Base-by-base conservation (phyloP, 345 rosid species). In the Heritiera fomes region DNA sequence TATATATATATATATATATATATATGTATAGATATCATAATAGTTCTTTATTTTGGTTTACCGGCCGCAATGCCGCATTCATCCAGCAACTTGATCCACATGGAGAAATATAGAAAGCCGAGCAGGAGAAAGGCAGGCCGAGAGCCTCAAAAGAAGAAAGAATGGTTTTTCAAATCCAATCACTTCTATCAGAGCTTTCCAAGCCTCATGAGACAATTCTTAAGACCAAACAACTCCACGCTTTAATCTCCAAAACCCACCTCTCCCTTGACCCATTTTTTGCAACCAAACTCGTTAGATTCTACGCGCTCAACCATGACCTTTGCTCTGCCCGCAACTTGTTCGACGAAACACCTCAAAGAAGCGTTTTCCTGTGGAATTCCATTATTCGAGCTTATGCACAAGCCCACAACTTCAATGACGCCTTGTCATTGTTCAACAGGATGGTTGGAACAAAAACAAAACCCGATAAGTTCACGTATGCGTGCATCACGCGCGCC, bases 341-440 rank as follows among this genome's bases (percentile, higher is more conserved):
- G 95, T 95, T 95, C 88, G 93, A 91, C 75, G 76, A 71, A 92
- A 87, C 81, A 80, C 92, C 91, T 46, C 87, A 84, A 8, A 86
- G 90, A 81, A 94, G 94, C 62, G 88, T 95, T 77, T 95, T 87
- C 88, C 90, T 92, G 28, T 93, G 97, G 99, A 92, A 92, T 82
- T 86, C 97, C 77, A 83, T 90, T 14, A 87, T 95, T 79, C 92
- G 97, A 28, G 97, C 92, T 71, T 85, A 88, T 52, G 97, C 97
- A 1, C 86, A 83, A 81, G 82, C 79, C 17, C 78, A 83, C 70
- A 73, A 62, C n/a, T 85, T 88, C 56, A 34, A 61, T 41, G 81
- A 69, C 14, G 88, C 88, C 11, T 78, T 77, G 0, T 84, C 81
- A 0, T 82, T 92, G 41, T 92, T 88, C 64, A 73, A 70, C 23